These are phyloP conservation scores for Huntiella omanensis DNA, from an alignment of 2,329 filamentous ascomycete genomes.

Conservation along the genomic window DNA sequence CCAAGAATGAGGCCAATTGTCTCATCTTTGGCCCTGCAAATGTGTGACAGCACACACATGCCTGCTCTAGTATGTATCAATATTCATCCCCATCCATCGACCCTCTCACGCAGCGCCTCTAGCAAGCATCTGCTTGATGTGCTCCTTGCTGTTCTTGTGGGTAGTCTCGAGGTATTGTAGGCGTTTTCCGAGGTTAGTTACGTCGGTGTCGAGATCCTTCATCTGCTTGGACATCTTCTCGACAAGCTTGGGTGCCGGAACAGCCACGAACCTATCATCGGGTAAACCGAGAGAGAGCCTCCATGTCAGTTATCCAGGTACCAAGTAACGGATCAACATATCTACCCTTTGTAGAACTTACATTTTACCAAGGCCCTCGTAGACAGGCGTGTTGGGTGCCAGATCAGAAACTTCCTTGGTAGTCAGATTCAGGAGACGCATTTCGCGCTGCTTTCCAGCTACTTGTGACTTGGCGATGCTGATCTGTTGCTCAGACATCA, in stretches of 20 bases:
- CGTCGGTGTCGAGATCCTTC: slow-evolving; percentile 55
- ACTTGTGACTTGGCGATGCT: slow-evolving; percentile 70
- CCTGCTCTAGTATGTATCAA: neutral
- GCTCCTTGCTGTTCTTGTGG: slow-evolving; percentile 79
- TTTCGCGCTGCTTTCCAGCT: slow-evolving; percentile 67
- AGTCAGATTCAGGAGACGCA: slow-evolving; percentile 74
- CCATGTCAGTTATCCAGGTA: slow-evolving; percentile 4
- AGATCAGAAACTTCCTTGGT: slow-evolving; percentile 64
- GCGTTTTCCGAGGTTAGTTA: slow-evolving; percentile 69
- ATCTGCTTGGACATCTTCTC: slow-evolving; percentile 59
- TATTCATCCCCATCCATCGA: neutral
- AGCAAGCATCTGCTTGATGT: slow-evolving; percentile 72
- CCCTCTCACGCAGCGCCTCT: slow-evolving; percentile 14
- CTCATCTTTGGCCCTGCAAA: neutral
- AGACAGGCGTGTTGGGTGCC: slow-evolving; percentile 58
- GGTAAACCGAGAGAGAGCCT: neutral
- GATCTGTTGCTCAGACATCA: slow-evolving; percentile 83
- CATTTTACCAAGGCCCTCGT: slow-evolving; percentile 97
- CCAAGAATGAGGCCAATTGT: too few species aligned
- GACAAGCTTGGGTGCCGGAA: slow-evolving; percentile 54
- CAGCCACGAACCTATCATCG: slow-evolving; percentile 59
- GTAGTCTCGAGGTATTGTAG: slow-evolving; percentile 88
- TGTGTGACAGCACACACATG: neutral
- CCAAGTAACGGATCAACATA: slow-evolving; percentile 5
- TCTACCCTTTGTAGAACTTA: slow-evolving; percentile 25